phyloP scores from a whole-genome alignment of 2,329 filamentous ascomycete genomes.

The Beauveria australis region DNA sequence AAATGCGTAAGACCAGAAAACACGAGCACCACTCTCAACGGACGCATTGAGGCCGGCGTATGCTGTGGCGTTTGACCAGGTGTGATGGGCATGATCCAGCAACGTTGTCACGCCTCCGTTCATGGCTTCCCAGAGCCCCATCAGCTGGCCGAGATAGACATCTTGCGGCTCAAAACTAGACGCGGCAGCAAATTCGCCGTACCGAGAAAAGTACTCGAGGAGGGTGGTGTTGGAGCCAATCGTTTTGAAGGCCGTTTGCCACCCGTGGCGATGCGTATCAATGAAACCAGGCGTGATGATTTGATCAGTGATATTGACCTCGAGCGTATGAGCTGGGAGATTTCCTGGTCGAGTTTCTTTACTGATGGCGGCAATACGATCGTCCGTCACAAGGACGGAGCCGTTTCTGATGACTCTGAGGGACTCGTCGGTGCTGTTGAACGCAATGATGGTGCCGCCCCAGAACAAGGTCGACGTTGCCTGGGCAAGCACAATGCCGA shows the following conservation, averaged over 20 bases:
- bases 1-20: slow-evolving; percentile 39
- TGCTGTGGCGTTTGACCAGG: slow-evolving; percentile 18
- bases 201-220: slow-evolving; percentile 34
- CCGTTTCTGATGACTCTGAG: slow-evolving; percentile 31
- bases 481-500: background rate
- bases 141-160: background rate
- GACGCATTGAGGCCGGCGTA: slow-evolving; percentile 37
- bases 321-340: slow-evolving; percentile 17
- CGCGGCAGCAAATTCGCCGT: slow-evolving; percentile 17
- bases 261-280: slow-evolving; percentile 47
- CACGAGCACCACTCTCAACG: slow-evolving; percentile 38
- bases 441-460: slow-evolving; percentile 34
- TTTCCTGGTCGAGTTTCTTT: no score
- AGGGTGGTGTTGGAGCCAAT: slow-evolving; percentile 42
- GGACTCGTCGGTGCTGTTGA: slow-evolving; percentile 23
- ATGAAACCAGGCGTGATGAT: slow-evolving; percentile 49
- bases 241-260: slow-evolving; percentile 49
- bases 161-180: slow-evolving; percentile 19
- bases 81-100: slow-evolving; percentile 5
- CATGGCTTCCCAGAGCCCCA: slow-evolving; percentile 1
- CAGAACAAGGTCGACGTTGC: slow-evolving; percentile 17
- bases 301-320: slow-evolving; percentile 40
- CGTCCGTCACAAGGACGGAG: slow-evolving; percentile 28
- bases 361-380: background rate
- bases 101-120: slow-evolving; percentile 4